Evolutionary conservation across 345 rosid species (phyloP).

Genomic region (Syzygium oleosum): DNA sequence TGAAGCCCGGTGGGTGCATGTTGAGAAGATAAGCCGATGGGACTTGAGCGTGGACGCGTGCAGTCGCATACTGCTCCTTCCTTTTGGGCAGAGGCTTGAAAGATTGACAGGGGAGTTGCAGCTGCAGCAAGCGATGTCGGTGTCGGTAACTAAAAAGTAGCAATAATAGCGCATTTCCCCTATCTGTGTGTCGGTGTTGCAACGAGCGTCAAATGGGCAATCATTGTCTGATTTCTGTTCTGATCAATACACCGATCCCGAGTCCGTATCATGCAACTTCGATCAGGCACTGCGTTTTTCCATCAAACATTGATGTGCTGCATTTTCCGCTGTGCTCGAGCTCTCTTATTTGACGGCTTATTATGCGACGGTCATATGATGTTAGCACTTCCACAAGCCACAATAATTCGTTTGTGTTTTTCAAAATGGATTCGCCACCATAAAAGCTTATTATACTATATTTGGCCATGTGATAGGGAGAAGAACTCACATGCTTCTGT

Average conservation of each 20-base stretch:
- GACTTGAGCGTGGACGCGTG: too few species aligned
- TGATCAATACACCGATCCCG: accelerated
- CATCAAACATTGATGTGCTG: background rate
- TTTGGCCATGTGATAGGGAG: background rate
- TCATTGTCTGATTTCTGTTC: background rate
- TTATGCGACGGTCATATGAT: background rate
- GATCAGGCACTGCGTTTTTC: background rate
- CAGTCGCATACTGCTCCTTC: too few species aligned
- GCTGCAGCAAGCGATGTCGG: background rate
- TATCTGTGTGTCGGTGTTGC: accelerated
- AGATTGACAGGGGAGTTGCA: background rate
- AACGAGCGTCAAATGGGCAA: background rate
- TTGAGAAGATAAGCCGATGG: background rate
- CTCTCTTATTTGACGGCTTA: accelerated
- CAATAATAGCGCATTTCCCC: accelerated
- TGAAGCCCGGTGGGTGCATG: background rate
- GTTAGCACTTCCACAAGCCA: background rate
- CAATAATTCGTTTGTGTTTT: background rate
- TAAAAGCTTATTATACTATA: background rate
- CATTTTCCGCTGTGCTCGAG: background rate
- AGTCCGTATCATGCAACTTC: accelerated
- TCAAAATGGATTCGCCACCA: too few species aligned
- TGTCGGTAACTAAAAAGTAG: background rate
- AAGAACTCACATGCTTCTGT: background rate
- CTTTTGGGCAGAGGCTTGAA: too few species aligned